Conservation (phyloP, 345 rosid species). For the Sonneratia caseolaris region DNA sequence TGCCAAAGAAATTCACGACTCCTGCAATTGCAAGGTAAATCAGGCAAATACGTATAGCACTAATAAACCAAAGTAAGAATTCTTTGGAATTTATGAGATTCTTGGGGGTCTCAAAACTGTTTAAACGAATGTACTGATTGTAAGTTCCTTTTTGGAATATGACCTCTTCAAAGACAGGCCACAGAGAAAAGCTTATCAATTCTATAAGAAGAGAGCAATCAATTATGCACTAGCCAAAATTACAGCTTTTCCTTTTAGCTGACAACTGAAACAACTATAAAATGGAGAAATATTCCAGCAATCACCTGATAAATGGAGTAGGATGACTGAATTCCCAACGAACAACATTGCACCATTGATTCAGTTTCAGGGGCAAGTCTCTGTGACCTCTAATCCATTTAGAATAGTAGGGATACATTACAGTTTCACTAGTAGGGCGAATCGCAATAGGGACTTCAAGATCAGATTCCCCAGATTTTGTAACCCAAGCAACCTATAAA, state of each 20-base stretch:
- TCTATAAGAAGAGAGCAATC: neutral
- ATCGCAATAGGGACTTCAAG: slow-evolving; percentile 90
- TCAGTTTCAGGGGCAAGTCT: slow-evolving; percentile 88
- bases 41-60: neutral
- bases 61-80: neutral
- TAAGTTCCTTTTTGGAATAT: neutral
- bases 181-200: neutral
- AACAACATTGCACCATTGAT: slow-evolving; percentile 99
- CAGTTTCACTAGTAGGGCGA: slow-evolving; percentile 98
- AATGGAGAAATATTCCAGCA: neutral
- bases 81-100: neutral
- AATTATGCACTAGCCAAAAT: neutral
- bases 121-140: neutral
- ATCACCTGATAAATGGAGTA: slow-evolving; percentile 96
- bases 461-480: slow-evolving; percentile 81
- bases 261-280: neutral
- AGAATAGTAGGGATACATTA: slow-evolving; percentile 92
- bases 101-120: neutral
- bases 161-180: neutral
- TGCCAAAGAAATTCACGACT: slow-evolving; percentile 99
- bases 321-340: slow-evolving; percentile 99
- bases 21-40: slow-evolving; percentile 35
- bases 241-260: neutral
- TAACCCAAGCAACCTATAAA: slow-evolving; percentile 94
- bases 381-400: slow-evolving; percentile 99